Percentiles rank a stretch among this genome's conserved stretches.
Evolutionary conservation across 495 filamentous ascomycete species (phyloP).

Genomic region (Rhizodiscina lignyota): DNA sequence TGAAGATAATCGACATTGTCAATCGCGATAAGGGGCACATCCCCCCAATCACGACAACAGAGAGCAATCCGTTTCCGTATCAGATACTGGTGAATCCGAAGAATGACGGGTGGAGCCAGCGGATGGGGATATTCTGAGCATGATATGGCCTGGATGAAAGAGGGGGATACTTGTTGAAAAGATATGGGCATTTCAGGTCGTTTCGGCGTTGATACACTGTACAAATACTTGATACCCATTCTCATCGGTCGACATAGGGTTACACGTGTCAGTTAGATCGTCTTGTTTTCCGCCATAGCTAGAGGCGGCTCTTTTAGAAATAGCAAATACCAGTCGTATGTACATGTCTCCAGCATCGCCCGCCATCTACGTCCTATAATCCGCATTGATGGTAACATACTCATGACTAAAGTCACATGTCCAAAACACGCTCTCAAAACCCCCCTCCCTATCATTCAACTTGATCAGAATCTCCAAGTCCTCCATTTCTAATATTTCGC

Average conservation of each 20-base stretch:
- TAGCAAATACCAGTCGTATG: no score
- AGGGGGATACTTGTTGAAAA: no score
- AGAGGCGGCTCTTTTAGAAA: no score
- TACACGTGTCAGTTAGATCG: no score
- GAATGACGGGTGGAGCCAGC: slow-evolving; percentile 59
- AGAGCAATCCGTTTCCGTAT: slow-evolving; percentile 89
- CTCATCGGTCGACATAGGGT: no score
- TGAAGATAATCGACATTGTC: slow-evolving; percentile 74
- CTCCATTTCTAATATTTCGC: slow-evolving; percentile 71
- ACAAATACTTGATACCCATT: no score
- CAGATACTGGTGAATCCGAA: slow-evolving; percentile 74
- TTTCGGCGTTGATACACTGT: no score
- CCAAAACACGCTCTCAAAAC: slow-evolving; percentile 72
- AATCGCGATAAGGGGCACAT: slow-evolving; percentile 91
- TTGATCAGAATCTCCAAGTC: slow-evolving; percentile 27
- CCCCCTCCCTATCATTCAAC: slow-evolving; percentile 22
- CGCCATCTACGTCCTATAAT: slow-evolving; percentile 88
- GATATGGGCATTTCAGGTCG: no score
- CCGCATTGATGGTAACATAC: slow-evolving; percentile 86
- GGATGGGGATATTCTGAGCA: slow-evolving; percentile 55
- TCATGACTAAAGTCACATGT: slow-evolving; percentile 98
- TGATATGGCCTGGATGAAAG: no score
- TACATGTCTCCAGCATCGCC: no score
- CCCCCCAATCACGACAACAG: slow-evolving; percentile 85
- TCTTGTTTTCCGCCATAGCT: no score